Base-by-base conservation (phyloP, 2,329 filamentous ascomycete genomes). In the Microcyclospora pomicola region DNA sequence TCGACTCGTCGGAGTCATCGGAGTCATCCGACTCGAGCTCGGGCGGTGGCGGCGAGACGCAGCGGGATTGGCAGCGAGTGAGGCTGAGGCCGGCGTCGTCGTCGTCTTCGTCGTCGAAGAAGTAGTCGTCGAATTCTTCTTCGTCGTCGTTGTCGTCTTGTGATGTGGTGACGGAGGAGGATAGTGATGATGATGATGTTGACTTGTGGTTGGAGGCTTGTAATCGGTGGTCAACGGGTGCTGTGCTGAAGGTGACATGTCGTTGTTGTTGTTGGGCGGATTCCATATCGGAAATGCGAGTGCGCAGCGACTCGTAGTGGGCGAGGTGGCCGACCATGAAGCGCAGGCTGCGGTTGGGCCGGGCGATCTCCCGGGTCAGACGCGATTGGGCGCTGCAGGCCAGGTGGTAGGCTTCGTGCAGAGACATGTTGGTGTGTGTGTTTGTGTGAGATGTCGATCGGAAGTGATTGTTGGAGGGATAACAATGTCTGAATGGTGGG, bases 201-300 rank as follows among this genome's bases (percentile, higher is more conserved):
- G 47, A 36, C 30, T 50, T 46, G 15, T 47, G 48, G 2, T 47
- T 49, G 1, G 49, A 47, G 24, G 47, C 42, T 31, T 43, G 43
- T 12, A 46, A 31, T n/a, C 36, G 33, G 29, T 41, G 34, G 33
- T 46, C 41, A 12, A 46, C 45, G 16, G 49, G 47, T 13, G 46
- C 50, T n/a, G 50, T 49, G 15, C 48, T 52, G 42, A 37, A 54
- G 55, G 15, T 40, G 28, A 3, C 50, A 39, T 7, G 44, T 35
- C 24, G 34, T 45, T 47, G 32, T 47, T 46, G 27, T 55, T 48
- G 34, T 52, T 49, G 42, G 56, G 54, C 19, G 4, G 19, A 4
- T 38, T 59, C 56, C 29, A 59, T 58, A 34, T 58, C 50, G 30
- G 57, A 52, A n/a, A 59, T 55, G 15, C 53, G 52, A 2, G 59